Evolutionary conservation across 495 filamentous ascomycete species (phyloP), one percentile per base, ranked within the genome.

Genomic region (Pyrenopolyporus hunteri): DNA sequence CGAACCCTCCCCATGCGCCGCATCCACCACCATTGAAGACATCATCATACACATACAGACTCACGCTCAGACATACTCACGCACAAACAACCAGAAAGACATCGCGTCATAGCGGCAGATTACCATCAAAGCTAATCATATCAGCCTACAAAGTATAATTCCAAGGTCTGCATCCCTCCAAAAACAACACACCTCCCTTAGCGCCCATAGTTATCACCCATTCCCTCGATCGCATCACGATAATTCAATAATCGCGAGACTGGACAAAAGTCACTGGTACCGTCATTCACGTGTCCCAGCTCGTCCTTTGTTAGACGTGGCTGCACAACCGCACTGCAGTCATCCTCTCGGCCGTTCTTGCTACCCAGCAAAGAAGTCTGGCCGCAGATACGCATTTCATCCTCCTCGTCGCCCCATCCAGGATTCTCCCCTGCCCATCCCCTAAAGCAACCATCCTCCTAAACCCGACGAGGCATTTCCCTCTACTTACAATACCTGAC

Each of bases 131-230:
- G 11, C 6, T 6, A 16, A 17, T 13, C 20, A 50, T 35, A 7
- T 43, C 35, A 25, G 29, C 10, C 4, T 26, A 19, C n/a, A 56
- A 28, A 31, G 14, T 8, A n/a, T 23, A 25, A 22, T 11, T 36
- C 36, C 11, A 31, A 64, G 42, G 54, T 64, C 59, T 54, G 61
- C 42, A 23, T 39, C 22, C 23, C 35, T 54, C 17, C 26, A 53
- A 25, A 26, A n/a, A n/a, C n/a, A n/a, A 32, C 14, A 6, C 17
- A 43, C 2, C 6, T 19, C 11, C 20, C 32, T 35, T 3, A 13
- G 13, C 39, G 8, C 22, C 23, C 20, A 39, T 42, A 23, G 28
- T 16, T 13, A n/a, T 19, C 28, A 7, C 13, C 6, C n/a, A 20
- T 22, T 9, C 39, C 22, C 8, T 6, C 9, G 4, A 6, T 37